phyloP scores from a whole-genome alignment of 306 rosid genomes.

The Astragalus membranaceus region DNA sequence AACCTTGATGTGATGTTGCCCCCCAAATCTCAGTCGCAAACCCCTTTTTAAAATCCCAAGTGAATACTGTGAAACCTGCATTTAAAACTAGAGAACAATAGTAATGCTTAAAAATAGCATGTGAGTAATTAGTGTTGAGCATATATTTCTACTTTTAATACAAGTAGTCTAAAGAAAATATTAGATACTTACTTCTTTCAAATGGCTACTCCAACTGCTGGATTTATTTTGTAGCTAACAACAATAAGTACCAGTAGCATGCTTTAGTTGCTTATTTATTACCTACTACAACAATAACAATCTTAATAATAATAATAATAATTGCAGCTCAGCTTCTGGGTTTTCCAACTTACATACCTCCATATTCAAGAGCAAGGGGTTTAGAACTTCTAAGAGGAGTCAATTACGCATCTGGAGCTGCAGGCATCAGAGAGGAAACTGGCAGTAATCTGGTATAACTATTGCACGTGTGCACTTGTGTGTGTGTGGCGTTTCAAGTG shows the following conservation, averaged over 20 bases:
- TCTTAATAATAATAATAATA: not conserved
- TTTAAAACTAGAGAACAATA: not conserved
- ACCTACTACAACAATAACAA: not conserved
- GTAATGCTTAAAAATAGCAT: not conserved
- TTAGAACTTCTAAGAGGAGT: conserved; percentile 64
- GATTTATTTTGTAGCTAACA: too few species aligned
- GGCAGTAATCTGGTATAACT: conserved; percentile 67
- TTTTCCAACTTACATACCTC: conserved; percentile 55
- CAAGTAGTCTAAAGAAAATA: not conserved
- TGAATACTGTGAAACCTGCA: too few species aligned
- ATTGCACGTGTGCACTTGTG: not conserved
- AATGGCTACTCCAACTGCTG: too few species aligned
- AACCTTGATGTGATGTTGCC: too few species aligned
- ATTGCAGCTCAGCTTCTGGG: conserved; percentile 81
- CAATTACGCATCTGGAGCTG: conserved; percentile 84
- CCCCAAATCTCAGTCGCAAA: too few species aligned
- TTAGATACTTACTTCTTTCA: not conserved
- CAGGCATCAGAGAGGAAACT: conserved; percentile 84
- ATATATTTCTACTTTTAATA: not conserved
- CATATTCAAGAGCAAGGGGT: conserved; percentile 63
- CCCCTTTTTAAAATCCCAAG: too few species aligned
- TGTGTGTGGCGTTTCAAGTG: too few species aligned
- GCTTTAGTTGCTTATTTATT: not conserved
- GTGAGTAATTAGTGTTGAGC: not conserved
- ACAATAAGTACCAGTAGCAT: not conserved